Conservation (phyloP, 495 filamentous ascomycete species). For the Neurospora intermedia region DNA sequence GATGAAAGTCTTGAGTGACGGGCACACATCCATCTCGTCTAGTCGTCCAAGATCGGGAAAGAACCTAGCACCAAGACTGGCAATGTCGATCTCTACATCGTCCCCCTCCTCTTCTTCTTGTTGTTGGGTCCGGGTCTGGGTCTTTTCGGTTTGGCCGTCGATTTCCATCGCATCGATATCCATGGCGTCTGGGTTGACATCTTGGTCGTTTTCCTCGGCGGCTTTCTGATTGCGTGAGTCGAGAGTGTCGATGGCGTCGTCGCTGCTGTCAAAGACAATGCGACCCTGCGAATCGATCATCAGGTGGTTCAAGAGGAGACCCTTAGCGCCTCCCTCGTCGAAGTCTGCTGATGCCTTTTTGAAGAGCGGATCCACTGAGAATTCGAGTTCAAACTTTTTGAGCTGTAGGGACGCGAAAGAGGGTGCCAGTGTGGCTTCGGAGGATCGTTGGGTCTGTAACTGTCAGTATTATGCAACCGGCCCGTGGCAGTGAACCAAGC, state of each 20-base stretch:
- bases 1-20: conserved; percentile 85
- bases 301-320: conserved; percentile 86
- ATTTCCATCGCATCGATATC: conserved; percentile 4
- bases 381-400: conserved; percentile 96
- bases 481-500: background rate
- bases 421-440: conserved; percentile 82
- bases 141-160: conserved; percentile 21
- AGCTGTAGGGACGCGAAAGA: conserved; percentile 82
- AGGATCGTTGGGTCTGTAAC: conserved; percentile 52
- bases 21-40: conserved; percentile 85
- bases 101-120: conserved; percentile 29
- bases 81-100: conserved; percentile 64
- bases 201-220: conserved; percentile 39
- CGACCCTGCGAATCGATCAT: conserved; percentile 82
- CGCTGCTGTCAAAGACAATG: conserved; percentile 97
- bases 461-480: background rate
- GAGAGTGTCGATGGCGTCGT: conserved; percentile 63
- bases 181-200: conserved; percentile 25
- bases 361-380: conserved; percentile 93
- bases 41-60: conserved; percentile 73
- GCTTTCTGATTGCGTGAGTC: conserved; percentile 30
- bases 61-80: conserved; percentile 61
- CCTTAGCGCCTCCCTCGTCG: conserved; percentile 96
- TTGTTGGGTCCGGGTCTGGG: conserved; percentile 15
- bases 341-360: conserved; percentile 98